Base-by-base conservation (phyloP, 2,329 filamentous ascomycete genomes). In the Trichoderma afroharzianum region DNA sequence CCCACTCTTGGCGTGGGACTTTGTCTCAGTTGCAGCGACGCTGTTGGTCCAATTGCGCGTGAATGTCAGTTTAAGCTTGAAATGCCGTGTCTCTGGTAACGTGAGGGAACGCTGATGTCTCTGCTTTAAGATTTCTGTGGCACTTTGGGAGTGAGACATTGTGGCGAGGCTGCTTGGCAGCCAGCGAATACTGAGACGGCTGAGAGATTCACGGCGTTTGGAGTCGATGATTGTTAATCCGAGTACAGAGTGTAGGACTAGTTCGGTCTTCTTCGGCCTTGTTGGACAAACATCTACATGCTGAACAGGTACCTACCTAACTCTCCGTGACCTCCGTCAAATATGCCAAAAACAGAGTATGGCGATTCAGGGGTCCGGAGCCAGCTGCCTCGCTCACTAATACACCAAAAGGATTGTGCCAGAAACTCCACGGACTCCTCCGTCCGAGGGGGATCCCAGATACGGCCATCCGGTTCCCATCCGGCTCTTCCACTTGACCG, bases 31-130 rank as follows among this genome's bases (percentile, higher is more conserved):
- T n/a, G 2, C 15, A 18, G 50, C 33, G 21, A 39, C 32, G 33
- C 33, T 43, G 24, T 59, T 61, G 55, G 66, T 53, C 55, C 6
- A 15, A 26, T 61, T 30, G 58, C 24, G 59, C 28, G 30, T 11
- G 68, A 70, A 58, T 58, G 70, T 71, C 43, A 63, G 43, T 47
- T 68, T 71, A 71, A 71, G 70, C 70, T 71, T 71, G 70, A 71
- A 71, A 50, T 50, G 61, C 53, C 21, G 18, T 71, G 69, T 66
- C 57, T 69, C 28, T 53, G 32, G 58, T 30, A 36, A 30, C 21
- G 6, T 21, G 4, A 68, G 66, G 57, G 26, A 24, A 32, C 18
- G 15, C 55, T 26, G 53, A 7, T 68, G 66, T 68, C 39, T 68
- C 66, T 24, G 11, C 11, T 33, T 28, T 36, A 9, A 50, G 58